A percentile compares a stretch with the other conserved stretches of the same genome.
Evolutionary conservation across 2,329 filamentous ascomycete species (phyloP).

Genomic region (Aspergillus unguis): DNA sequence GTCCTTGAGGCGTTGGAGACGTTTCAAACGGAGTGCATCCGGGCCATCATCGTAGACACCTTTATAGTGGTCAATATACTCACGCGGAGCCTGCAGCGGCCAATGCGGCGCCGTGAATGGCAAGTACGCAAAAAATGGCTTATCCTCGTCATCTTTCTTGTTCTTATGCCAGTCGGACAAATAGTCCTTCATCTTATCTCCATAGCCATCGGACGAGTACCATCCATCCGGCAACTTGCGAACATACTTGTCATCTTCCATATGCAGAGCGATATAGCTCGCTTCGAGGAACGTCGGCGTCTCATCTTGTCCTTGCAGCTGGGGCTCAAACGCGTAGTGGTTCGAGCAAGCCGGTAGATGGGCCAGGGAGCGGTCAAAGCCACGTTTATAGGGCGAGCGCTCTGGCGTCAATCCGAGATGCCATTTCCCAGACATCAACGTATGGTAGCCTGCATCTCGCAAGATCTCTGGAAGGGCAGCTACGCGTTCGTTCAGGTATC

Average conservation of each 20-base stretch:
- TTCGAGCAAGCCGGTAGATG: slow-evolving; percentile 61
- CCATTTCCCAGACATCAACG: slow-evolving; percentile 63
- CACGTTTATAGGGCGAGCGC: slow-evolving; percentile 53
- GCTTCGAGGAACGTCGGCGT: slow-evolving; percentile 43
- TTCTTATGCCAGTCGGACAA: slow-evolving; percentile 48
- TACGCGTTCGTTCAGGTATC: slow-evolving; percentile 60
- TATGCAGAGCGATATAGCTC: slow-evolving; percentile 44
- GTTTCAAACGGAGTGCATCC: slow-evolving; percentile 52
- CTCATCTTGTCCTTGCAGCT: slow-evolving; percentile 39
- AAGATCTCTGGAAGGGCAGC: slow-evolving; percentile 58
- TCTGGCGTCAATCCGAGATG: slow-evolving; percentile 60
- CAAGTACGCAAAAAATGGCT: slow-evolving; percentile 59
- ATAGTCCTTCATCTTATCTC: slow-evolving; percentile 52
- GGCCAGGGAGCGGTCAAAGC: slow-evolving; percentile 59
- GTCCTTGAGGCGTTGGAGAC: slow-evolving; percentile 55
- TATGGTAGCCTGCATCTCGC: slow-evolving; percentile 58
- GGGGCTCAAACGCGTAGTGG: slow-evolving; percentile 55
- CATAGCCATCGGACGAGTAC: slow-evolving; percentile 55
- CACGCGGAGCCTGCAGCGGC: slow-evolving; percentile 58
- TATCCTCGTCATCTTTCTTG: slow-evolving; percentile 23
- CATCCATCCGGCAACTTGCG: slow-evolving; percentile 49
- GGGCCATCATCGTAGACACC: slow-evolving; percentile 62
- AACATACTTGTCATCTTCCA: slow-evolving; percentile 45
- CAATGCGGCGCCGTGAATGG: slow-evolving; percentile 63
- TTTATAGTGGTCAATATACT: slow-evolving; percentile 56